phyloP scores from a whole-genome alignment of 164 flowering plant species.

The Nymphaea colorata region DNA sequence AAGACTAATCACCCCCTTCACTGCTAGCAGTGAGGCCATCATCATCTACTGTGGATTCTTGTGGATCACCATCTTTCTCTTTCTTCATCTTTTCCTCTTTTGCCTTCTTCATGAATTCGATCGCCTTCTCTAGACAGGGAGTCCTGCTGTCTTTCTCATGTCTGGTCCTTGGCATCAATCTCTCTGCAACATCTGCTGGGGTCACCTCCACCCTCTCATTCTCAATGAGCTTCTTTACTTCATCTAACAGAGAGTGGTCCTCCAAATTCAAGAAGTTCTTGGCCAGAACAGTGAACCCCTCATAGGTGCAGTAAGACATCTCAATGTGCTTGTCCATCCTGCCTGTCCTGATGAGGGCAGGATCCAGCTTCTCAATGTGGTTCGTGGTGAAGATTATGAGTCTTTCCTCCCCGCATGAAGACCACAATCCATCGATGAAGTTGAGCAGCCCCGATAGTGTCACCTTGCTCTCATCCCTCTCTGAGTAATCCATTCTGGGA shows the following conservation, averaged over 20 bases:
- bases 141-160: neutral
- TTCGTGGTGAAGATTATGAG: conserved; percentile 8
- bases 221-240: conserved; percentile 15
- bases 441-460: conserved; percentile 6
- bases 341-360: conserved; percentile 4
- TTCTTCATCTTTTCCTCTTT: neutral
- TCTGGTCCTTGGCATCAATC: conserved; percentile 26
- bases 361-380: conserved; percentile 6
- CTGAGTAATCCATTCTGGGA: neutral
- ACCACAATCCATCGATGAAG: conserved; percentile 6
- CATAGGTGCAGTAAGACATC: conserved; percentile 13
- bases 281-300: conserved; percentile 44
- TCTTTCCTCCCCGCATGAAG: conserved; percentile 1
- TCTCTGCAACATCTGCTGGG: conserved; percentile 61
- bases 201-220: conserved; percentile 28
- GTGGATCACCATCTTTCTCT: neutral
- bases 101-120: neutral
- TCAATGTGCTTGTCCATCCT: conserved; percentile 5
- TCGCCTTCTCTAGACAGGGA: neutral
- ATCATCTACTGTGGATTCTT: neutral
- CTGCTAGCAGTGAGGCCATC: neutral
- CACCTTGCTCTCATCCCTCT: neutral
- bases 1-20: neutral
- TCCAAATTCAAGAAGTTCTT: conserved; percentile 36
- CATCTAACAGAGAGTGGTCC: conserved; percentile 26